Base-by-base conservation (phyloP, 345 rosid genomes). In the Melaleuca quinquenervia region DNA sequence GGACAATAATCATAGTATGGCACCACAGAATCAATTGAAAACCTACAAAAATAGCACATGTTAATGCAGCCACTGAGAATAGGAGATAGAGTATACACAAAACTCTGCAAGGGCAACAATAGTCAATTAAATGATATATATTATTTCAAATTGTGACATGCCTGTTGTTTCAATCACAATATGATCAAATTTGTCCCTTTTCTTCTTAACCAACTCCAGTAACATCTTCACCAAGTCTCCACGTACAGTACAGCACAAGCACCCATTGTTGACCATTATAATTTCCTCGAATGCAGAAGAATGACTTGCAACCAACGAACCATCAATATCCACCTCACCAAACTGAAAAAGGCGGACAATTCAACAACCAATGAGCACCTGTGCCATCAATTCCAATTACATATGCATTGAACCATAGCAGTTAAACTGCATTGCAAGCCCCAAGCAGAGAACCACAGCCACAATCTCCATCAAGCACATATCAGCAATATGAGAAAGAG, bases 161-260 rank as follows among this genome's bases (percentile, higher is more conserved):
- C 98, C 96, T n/a, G 96, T 94, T 45, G 96, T 94, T 91, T 95
- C 98, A 3, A 95, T 94, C 75, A 95, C 93, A 85, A 95, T 95
- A 87, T 93, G 96, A 86, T 95, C 96, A 85, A 95, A 94, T 64
- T 85, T 93, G 87, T 93, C 93, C 84, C 88, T 83, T 89, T 89
- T 95, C 82, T 89, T 91, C 89, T 87, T 91, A 85, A 92, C 96
- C 86, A 94, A 87, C 86, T 95, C 91, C 89, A 95, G 87, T 15
- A 94, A 93, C 96, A 95, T 95, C 92, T 94, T 95, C 84, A 93
- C 96, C 49, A 95, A 90, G 88, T 95, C 96, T 83, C 96, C 96
- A 8, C 94, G 90, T 51, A 93, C 95, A 14, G 96, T 95, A 85
- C 98, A 95, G 85, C 98, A 95, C 16, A 95, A 82, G 45, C 56